Percentiles rank a stretch among this genome's conserved stretches.
Evolutionary conservation across 2,329 filamentous ascomycete species (phyloP).

Genomic region (Colletotrichum sp.): DNA sequence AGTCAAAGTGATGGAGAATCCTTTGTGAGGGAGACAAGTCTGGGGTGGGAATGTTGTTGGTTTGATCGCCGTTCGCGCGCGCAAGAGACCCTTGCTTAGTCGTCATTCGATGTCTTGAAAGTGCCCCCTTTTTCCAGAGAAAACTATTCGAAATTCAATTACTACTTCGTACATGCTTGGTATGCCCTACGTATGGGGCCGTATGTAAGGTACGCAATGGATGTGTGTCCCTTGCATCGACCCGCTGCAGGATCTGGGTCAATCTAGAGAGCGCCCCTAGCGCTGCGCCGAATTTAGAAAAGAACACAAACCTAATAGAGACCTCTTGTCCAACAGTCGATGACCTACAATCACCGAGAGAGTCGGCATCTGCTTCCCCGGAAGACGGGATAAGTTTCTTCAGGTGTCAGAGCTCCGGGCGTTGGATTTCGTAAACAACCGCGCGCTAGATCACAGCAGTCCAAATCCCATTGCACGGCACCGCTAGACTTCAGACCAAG

Average conservation of each 20-base stretch:
- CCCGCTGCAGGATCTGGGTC: background rate
- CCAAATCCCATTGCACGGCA: background rate
- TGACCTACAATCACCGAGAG: background rate
- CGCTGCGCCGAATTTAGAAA: background rate
- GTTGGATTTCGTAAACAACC: background rate
- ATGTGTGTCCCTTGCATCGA: background rate
- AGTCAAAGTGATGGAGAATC: background rate
- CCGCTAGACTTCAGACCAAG: background rate
- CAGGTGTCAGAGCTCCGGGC: background rate
- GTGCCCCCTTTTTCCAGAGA: background rate
- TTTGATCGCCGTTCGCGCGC: constrained; percentile 6
- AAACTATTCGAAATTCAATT: background rate
- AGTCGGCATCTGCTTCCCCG: background rate
- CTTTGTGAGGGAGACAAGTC: background rate
- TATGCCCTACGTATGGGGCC: background rate
- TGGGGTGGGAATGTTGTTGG: background rate
- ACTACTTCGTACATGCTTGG: background rate
- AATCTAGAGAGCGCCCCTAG: background rate
- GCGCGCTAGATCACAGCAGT: background rate
- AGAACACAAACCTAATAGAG: background rate
- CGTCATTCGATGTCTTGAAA: background rate
- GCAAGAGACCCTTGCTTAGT: background rate
- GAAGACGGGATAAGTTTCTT: background rate
- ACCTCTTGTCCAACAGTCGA: background rate
- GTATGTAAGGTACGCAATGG: background rate